These are phyloP conservation scores for Corrigiola litoralis DNA, from an alignment of 179 eudicot species.

Conservation along the genomic window DNA sequence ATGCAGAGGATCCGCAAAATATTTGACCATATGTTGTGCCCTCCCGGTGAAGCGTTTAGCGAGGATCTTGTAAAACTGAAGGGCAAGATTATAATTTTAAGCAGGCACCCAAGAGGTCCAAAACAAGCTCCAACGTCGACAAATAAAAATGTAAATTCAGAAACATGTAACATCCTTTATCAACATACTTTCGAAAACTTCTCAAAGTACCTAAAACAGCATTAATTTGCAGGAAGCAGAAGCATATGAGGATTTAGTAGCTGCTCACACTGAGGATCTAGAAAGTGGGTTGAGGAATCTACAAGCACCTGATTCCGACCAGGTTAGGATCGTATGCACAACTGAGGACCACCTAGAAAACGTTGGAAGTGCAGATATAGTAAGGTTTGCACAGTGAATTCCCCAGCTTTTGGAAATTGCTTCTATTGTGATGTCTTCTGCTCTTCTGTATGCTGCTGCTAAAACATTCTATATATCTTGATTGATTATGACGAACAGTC, in stretches of 20 bases:
- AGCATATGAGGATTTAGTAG: neutral
- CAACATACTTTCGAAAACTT: neutral
- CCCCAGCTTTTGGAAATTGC: neutral
- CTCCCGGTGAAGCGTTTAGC: neutral
- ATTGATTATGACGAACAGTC: neutral
- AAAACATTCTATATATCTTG: neutral
- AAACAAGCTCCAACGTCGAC: neutral
- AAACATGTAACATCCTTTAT: neutral
- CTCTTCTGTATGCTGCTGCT: neutral
- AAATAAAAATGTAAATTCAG: neutral
- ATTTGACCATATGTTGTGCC: neutral
- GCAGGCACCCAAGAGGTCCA: neutral
- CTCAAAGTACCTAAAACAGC: neutral
- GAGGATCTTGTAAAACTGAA: neutral
- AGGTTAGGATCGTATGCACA: neutral
- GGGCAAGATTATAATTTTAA: slow-evolving; percentile 2
- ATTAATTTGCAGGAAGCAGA: neutral
- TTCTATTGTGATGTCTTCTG: neutral
- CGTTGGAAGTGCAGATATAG: neutral
- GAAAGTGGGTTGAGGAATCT: neutral
- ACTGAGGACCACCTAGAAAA: slow-evolving; percentile 4
- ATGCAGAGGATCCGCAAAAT: slow-evolving; percentile 10
- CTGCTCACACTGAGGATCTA: neutral
- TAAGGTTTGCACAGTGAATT: slow-evolving; percentile 5
- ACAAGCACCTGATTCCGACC: neutral